Base-by-base conservation (phyloP, 805 yeast genomes). In the Lipomyces lipofer region DNA sequence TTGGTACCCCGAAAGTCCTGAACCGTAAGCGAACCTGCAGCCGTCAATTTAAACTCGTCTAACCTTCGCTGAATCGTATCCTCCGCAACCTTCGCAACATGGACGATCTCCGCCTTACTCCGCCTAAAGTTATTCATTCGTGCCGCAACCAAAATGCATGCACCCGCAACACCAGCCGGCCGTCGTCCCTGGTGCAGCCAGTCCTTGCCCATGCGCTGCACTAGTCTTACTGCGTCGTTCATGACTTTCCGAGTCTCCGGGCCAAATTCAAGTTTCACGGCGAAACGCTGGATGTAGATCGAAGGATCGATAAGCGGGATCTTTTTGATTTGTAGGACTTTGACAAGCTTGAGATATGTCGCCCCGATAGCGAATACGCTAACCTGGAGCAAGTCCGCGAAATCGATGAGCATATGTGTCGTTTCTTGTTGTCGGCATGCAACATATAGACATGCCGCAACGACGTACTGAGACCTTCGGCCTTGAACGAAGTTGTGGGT, bases 121-220 rank as follows among this genome's bases (percentile, higher is more conserved):
- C 98, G 78, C 66, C 97, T 79, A 68, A 87, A 84, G 67, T 91
- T 91, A 71, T 94, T 94, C 98, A 94, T 95, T 71, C 99, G 79
- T 1, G 97, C 94, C 0, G 99, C 99, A 47, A 94, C 73, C 43
- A 95, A 69, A 1, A 94, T 76, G 71, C 97, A 90, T 0, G 99
- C 99, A 21, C 98, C 99, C 0, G 99, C 99, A 50, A 94, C 82
- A 65, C 99, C 99, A 0, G 99, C 98, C 0, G 99, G 99, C 59
- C 98, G 78, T 67, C 99, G 80, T 24, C 99, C 99, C 71, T 89
- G 95, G 68, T 85, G 88, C 63, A 94, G 86, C 97, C 98, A 94
- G 66, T 94, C 98, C 40, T 83, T 81, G 12, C 91, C 78, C 99
- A 94, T 94, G 62, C 96, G 77, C 66, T 83, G 88, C 0, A 96